Conservation (phyloP, 257 asterid genomes). For the Solanum sitiens region DNA sequence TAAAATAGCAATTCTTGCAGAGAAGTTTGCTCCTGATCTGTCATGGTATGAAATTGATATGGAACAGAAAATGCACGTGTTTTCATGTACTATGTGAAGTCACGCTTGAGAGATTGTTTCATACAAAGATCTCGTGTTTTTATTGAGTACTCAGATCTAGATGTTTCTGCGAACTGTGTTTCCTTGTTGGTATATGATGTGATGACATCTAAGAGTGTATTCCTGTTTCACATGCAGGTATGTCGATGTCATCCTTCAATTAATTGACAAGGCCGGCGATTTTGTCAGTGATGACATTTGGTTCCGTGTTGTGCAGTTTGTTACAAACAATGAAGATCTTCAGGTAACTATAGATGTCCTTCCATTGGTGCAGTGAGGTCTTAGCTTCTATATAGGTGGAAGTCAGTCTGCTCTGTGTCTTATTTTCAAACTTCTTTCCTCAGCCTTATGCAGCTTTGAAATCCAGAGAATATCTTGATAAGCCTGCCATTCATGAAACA, state of each 20-base stretch:
- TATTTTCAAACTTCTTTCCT: background rate
- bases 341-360: constrained; percentile 41
- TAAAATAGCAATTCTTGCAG: constrained; percentile 91
- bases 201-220: background rate
- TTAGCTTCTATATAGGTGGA: background rate
- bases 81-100: background rate
- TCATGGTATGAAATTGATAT: constrained; percentile 55
- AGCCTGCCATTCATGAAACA: constrained; percentile 94
- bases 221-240: constrained; percentile 45
- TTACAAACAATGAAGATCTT: constrained; percentile 89
- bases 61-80: background rate
- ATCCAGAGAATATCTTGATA: constrained; percentile 89
- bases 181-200: background rate
- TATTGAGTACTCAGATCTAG: background rate
- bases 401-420: background rate
- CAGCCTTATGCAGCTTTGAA: constrained; percentile 91
- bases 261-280: constrained; percentile 98
- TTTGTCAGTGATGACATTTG: constrained; percentile 97
- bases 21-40: constrained; percentile 95
- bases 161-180: background rate
- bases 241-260: constrained; percentile 95
- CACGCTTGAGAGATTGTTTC: background rate
- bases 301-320: constrained; percentile 98
- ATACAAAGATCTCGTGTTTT: background rate
- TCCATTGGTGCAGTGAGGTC: background rate